phyloP scores from a whole-genome alignment of 306 rosid genomes.

The Vigna nakashimae region DNA sequence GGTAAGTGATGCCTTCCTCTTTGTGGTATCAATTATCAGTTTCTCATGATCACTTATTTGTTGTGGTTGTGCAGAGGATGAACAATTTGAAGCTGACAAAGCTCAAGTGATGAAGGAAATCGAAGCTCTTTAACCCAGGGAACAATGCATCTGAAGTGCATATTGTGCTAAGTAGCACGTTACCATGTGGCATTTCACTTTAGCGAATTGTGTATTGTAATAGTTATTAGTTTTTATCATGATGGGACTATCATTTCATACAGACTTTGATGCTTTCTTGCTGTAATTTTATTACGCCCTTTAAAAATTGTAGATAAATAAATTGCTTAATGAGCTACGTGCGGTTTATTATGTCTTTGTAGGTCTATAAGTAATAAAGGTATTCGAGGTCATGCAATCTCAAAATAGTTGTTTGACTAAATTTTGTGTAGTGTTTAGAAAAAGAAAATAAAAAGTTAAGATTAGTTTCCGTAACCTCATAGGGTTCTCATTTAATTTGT shows the following conservation, averaged over 20 bases:
- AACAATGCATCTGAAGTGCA: slow-evolving; percentile 45
- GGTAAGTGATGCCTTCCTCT: slow-evolving; percentile 53
- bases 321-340: slow-evolving; percentile 51
- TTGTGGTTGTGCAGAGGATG: slow-evolving; percentile 73
- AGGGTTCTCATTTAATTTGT: neutral
- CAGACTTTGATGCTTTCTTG: slow-evolving; percentile 41
- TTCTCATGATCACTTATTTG: slow-evolving; percentile 34
- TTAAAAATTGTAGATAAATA: slow-evolving; percentile 75
- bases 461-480: too few relatives aligned
- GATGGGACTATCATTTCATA: slow-evolving; percentile 31
- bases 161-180: slow-evolving; percentile 31
- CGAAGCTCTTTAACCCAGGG: slow-evolving; percentile 72
- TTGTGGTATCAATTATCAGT: slow-evolving; percentile 21
- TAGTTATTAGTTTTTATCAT: slow-evolving; percentile 48
- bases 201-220: slow-evolving; percentile 47
- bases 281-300: slow-evolving; percentile 49
- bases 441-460: neutral
- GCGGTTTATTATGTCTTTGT: slow-evolving; percentile 35
- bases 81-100: slow-evolving; percentile 96
- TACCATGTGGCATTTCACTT: slow-evolving; percentile 37
- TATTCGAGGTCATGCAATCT: slow-evolving; percentile 31
- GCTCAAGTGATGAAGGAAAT: slow-evolving; percentile 96
- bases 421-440: too few relatives aligned
- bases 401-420: slow-evolving; percentile 12
- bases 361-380: slow-evolving; percentile 20